phyloP scores from a whole-genome alignment of 495 filamentous ascomycete genomes.

The Tuber melanosporum region DNA sequence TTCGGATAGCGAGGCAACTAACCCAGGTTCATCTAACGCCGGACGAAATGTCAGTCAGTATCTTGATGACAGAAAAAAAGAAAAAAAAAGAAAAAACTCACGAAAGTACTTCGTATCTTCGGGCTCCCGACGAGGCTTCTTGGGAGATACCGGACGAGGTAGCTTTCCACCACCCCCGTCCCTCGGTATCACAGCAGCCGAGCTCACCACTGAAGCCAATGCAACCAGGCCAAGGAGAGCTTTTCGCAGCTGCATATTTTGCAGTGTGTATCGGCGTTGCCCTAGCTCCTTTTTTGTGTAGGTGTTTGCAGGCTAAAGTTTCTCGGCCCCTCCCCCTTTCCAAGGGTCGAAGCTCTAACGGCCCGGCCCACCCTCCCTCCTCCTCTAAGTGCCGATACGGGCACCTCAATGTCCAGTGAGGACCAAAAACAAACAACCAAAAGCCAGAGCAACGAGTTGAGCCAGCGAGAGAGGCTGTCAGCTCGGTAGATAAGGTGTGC shows the following conservation, averaged over 20 bases:
- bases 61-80: not conserved
- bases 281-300: not conserved
- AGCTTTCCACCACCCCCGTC: not conserved
- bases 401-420: not conserved
- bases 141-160: not conserved
- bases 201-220: slow-evolving; percentile 22
- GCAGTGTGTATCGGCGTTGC: not conserved
- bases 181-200: slow-evolving; percentile 5
- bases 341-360: not conserved
- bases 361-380: not conserved
- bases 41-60: slow-evolving; percentile 31
- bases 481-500: not conserved
- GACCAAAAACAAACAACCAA: not conserved
- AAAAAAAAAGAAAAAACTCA: slow-evolving; percentile 20
- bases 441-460: not conserved
- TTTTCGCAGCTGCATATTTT: slow-evolving; percentile 14
- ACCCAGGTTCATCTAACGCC: slow-evolving; percentile 40
- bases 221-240: slow-evolving; percentile 22
- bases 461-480: not conserved
- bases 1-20: slow-evolving; percentile 17
- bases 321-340: not conserved
- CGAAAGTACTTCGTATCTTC: slow-evolving; percentile 38
- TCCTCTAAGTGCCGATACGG: not conserved
- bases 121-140: not conserved
- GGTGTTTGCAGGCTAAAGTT: not conserved